A percentile compares a stretch with the other conserved stretches of the same genome.
Evolutionary conservation across 768 basidiomycete genomes (phyloP).

Genomic region (Gautieria morchelliformis): DNA sequence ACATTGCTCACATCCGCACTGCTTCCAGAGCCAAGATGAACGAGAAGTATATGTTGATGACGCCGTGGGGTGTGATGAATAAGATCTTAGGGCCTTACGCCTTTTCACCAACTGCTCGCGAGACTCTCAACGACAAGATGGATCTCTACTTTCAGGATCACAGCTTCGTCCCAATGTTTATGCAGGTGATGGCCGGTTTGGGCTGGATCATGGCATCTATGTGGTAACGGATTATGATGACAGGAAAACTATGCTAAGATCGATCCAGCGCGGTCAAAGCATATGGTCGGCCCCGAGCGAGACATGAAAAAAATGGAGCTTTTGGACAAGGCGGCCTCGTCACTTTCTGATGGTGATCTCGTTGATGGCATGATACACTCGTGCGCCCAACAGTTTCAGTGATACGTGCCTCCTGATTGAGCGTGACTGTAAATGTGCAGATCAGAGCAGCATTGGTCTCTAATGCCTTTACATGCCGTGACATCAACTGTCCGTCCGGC

Average conservation of each 20-base stretch:
- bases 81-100: constrained; percentile 87
- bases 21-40: constrained; percentile 69
- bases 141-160: constrained; percentile 97
- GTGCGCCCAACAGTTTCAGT: constrained; percentile 29
- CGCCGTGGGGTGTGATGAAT: constrained; percentile 85
- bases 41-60: constrained; percentile 85
- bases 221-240: background rate
- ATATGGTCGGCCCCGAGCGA: constrained; percentile 53
- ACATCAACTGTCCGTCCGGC: constrained; percentile 86
- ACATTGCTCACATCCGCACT: background rate
- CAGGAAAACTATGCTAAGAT: constrained; percentile 95
- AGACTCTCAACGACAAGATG: constrained; percentile 85
- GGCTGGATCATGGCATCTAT: background rate
- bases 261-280: constrained; percentile 51
- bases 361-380: constrained; percentile 92
- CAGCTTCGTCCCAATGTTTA: constrained; percentile 87
- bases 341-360: constrained; percentile 91
- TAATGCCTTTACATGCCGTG: constrained; percentile 91
- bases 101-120: constrained; percentile 72
- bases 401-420: constrained; percentile 2
- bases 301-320: constrained; percentile 65
- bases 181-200: constrained; percentile 48
- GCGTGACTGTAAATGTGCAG: constrained; percentile 29
- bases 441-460: constrained; percentile 88
- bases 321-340: constrained; percentile 81